Conservation (phyloP, 768 basidiomycete species). For the Inosperma sp. region DNA sequence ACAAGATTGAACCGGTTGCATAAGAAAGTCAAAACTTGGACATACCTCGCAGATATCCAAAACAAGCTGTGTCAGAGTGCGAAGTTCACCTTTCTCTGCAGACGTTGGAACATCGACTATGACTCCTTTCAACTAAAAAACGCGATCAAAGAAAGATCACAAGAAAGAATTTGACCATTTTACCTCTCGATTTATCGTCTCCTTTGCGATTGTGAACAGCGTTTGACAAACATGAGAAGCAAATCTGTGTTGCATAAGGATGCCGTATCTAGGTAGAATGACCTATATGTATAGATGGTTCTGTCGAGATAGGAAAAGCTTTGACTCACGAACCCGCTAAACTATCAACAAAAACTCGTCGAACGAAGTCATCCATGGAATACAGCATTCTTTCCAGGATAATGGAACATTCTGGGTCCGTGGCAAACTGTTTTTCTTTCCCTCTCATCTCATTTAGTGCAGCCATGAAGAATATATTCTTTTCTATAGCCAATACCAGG, state of each 20-base stretch:
- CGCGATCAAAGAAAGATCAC: background rate
- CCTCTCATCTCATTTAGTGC: constrained; percentile 80
- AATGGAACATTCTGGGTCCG: constrained; percentile 90
- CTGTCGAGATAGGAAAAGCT: background rate
- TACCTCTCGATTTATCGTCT: constrained; percentile 71
- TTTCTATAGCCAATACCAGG: constrained; percentile 41
- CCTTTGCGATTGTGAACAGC: constrained; percentile 59
- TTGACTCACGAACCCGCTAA: constrained; percentile 79
- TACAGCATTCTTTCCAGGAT: constrained; percentile 86
- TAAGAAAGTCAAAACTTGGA: constrained; percentile 14
- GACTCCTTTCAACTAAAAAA: constrained; percentile 48
- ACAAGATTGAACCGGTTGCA: background rate
- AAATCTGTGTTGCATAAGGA: constrained; percentile 75
- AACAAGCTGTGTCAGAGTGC: constrained; percentile 58
- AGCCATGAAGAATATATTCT: constrained; percentile 72
- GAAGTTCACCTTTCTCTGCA: constrained; percentile 59
- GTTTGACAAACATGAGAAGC: constrained; percentile 96
- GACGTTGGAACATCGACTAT: constrained; percentile 45
- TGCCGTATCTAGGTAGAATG: constrained; percentile 46
- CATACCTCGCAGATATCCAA: constrained; percentile 61
- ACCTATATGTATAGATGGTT: background rate
- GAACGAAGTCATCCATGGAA: constrained; percentile 96
- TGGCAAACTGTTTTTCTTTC: constrained; percentile 86
- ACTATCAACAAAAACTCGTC: constrained; percentile 84
- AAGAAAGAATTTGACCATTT: background rate